Base-by-base conservation (phyloP, 352 stramenopile genomes). In the Globisporangium emineosum region DNA sequence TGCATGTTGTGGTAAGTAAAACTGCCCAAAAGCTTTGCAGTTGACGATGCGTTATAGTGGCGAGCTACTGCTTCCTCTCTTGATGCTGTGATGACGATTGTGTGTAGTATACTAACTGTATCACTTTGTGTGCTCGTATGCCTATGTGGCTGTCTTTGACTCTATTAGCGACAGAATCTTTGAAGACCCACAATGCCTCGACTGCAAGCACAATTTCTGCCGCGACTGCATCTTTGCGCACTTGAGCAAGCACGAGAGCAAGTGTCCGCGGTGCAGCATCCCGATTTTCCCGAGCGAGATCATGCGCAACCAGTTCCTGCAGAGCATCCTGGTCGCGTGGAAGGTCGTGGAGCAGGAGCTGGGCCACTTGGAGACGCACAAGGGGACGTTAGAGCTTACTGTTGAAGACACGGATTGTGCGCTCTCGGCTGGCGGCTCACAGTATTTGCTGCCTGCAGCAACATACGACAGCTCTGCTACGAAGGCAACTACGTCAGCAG, bases 181-280 rank as follows among this genome's bases (percentile, higher is more conserved):
- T 67, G 77, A 89, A n/a, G 87, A 95, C 65, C 83, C 87, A 51
- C 87, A 95, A 37, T 92, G 85, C 57, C 77, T 95, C 58, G 82
- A 89, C 70, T 95, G 87, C 69, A 93, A 95, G 60, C 87, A 95
- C 80, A 95, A 95, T 60, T 95, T 94, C 57, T 95, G 87, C 57
- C 81, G 74, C 68, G 63, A 72, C 23, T 95, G 85, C 70, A 93
- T 94, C 57, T 73, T 87, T 27, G 57, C 75, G 33, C 81, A 93
- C 49, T 60, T 95, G 45, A 72, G 71, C 47, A 82, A 77, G 54
- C 76, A 78, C 58, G 71, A 88, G 55, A 81, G 73, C 37, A 68
- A 77, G 43, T 95, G 87, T 69, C 85, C 87, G 2, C 79, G 71
- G 40, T 95, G 87, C 60, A 75, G 77, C 12, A 75, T 95, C 61